Evolutionary conservation across 2,329 filamentous ascomycete species (phyloP), one percentile per base, ranked within the genome.

Genomic region (Tetracladium maxilliforme): DNA sequence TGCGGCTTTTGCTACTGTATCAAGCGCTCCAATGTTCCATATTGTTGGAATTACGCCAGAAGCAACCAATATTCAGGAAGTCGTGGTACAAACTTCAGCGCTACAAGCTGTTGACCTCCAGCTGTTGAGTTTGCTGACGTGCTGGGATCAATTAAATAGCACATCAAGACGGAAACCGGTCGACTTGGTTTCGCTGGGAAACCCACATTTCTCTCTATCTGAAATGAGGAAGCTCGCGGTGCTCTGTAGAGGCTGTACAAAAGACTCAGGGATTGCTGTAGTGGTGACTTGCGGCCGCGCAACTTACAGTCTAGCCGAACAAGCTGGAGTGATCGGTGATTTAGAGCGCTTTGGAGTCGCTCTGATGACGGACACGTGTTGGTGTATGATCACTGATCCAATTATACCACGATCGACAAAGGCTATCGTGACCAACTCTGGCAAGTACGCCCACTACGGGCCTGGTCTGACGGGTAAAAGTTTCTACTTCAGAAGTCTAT

Each of bases 381-480:
- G 56, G 56, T 61, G 56, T 31, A 55, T 61, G 50, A 47, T 59
- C 10, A 27, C 29, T 1, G 51, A 58, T 22, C 52, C 55, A 1
- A 35, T 52, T 0, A 49, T 59, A 7, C 43, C 41, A 4, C 18
- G 6, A 0, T 7, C 24, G 3, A 31, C 38, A 1, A 34, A 36
- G 4, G 42, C 35, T 2, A 48, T 61, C 27, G 48, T 54, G 54
- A 58, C 48, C 0, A 59, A 59, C 25, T 61, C 56, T 2, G 52
- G 39, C 1, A 60, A 60, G 32, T 58, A 59, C 33, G 55, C 54
- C 0, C 53, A 60, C 36, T 60, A 59, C 17, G 48, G 46, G 2
- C 41, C n/a, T n/a, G n/a, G n/a, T n/a, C n/a, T n/a, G n/a, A n/a
- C n/a, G n/a, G n/a, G n/a, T n/a, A n/a, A n/a, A n/a, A n/a, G n/a